Conservation (phyloP, 2,329 filamentous ascomycete genomes). For the Ascochyta viciae-villosae region DNA sequence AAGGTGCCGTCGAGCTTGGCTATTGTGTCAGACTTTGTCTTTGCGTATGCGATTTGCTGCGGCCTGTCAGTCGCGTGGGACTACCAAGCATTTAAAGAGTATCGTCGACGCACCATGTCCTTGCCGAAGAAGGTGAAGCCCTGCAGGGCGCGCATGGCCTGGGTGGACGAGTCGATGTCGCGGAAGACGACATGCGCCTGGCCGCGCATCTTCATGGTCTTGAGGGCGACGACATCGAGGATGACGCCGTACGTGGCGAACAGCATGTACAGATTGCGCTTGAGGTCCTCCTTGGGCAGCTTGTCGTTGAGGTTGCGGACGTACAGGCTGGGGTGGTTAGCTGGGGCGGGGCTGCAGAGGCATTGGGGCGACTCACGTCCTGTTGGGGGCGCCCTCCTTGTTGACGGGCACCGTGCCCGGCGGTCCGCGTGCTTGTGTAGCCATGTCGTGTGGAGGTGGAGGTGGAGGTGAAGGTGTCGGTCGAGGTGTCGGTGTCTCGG, state of each 20-base stretch:
- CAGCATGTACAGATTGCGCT: slow-evolving; percentile 86
- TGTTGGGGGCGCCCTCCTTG: slow-evolving; percentile 37
- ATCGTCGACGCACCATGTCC: slow-evolving; percentile 71
- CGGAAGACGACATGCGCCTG: slow-evolving; percentile 93
- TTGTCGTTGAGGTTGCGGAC: slow-evolving; percentile 89
- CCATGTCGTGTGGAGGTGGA: slow-evolving; percentile 26
- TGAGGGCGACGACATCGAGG: slow-evolving; percentile 88
- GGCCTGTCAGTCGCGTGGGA: neutral
- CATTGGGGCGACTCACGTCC: slow-evolving; percentile 38
- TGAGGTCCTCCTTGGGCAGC: slow-evolving; percentile 85
- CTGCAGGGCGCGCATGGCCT: slow-evolving; percentile 89
- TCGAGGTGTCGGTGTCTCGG: slow-evolving; percentile 9
- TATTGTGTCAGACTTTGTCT: slow-evolving; percentile 85
- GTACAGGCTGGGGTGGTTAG: slow-evolving; percentile 71
- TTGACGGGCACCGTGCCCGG: slow-evolving; percentile 28
- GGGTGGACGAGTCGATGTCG: slow-evolving; percentile 88
- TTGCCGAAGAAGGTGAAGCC: slow-evolving; percentile 85
- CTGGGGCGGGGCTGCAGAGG: neutral
- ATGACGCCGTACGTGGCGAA: slow-evolving; percentile 94
- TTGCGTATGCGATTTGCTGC: slow-evolving; percentile 90
- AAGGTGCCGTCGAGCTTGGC: slow-evolving; percentile 93
- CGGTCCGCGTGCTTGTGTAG: slow-evolving; percentile 34
- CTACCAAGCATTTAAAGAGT: neutral
- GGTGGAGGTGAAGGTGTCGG: neutral
- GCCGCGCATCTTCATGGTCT: slow-evolving; percentile 90